Evolutionary conservation across 2,329 filamentous ascomycete species (phyloP), one percentile per base, ranked within the genome.

Genomic region (Amylocarpus encephaloides): DNA sequence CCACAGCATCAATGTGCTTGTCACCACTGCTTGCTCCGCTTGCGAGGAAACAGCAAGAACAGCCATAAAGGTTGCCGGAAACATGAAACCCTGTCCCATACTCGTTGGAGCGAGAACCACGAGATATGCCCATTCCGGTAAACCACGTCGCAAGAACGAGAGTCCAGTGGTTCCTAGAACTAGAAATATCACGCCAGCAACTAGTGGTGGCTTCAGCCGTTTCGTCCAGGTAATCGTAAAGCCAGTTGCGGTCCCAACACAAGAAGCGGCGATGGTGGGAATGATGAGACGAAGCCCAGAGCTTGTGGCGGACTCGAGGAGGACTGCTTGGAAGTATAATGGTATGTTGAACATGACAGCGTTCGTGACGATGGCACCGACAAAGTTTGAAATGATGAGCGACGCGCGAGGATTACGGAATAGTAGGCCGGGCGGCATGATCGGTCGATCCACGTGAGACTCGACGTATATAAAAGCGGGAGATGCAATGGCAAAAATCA

Each of bases 291-390:
- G 78, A 26, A 89, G 76, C n/a, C 86, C 86, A 0, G 86, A 88
- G 19, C 75, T 71, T 0, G 86, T 88, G 13, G 86, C 82, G 5
- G 75, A 77, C 51, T 83, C 81, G 46, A 86, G 74, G 43, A 87
- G 80, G 22, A 88, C 85, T 34, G 82, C 84, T 64, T 88, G 85
- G 69, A 88, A 90, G 70, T 84, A 91, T 6, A 91, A 71, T 0
- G 86, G 86, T 5, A 78, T 73, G 64, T 83, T 83, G 62, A 83
- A 83, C 16, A 79, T 60, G 42, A 83, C 73, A 7, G 78, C 74
- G 58, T 80, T 81, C 44, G 71, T 62, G 10, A 82, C 62, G 35
- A 80, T 63, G 1, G 75, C 71, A 12, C 69, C 73, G 39, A 80
- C 62, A 57, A 73, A 71, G 61, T 82, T 83, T 50, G 72, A 66